Conservation (phyloP, 441 rosid species). For the Codiaeum variegatum region DNA sequence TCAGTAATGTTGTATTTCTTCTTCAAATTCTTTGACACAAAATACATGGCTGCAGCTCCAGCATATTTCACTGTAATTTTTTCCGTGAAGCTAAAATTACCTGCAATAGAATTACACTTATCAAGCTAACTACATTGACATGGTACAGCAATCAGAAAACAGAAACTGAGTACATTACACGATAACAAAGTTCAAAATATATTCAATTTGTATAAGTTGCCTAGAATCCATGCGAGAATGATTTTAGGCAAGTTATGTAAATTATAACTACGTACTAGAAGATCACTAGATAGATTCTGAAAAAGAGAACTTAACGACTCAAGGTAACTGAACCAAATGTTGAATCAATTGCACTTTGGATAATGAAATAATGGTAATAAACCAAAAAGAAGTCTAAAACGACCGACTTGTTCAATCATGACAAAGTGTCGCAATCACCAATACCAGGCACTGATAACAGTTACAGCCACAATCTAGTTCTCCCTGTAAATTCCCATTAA, state of each 20-base stretch:
- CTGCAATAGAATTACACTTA: constrained; percentile 35
- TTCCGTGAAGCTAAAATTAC: constrained; percentile 82
- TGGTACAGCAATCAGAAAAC: background rate
- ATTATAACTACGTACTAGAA: background rate
- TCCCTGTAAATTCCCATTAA: background rate
- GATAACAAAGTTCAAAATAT: background rate
- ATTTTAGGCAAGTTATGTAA: background rate
- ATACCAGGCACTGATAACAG: background rate
- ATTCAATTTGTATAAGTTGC: background rate
- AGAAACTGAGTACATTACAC: background rate
- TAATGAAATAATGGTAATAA: background rate
- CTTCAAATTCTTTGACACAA: constrained; percentile 89
- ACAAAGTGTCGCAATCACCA: background rate
- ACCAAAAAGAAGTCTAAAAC: background rate
- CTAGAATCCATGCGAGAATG: background rate
- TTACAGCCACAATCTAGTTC: background rate
- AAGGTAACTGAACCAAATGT: background rate
- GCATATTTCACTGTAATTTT: constrained; percentile 80
- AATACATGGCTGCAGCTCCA: constrained; percentile 91
- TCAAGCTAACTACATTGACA: constrained; percentile 2
- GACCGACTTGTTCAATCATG: background rate
- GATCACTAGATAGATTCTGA: background rate
- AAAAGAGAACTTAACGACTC: background rate
- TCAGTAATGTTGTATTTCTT: constrained; percentile 86
- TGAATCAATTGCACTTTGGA: background rate